phyloP scores from a whole-genome alignment of 179 eudicot species.

The Carnegiea gigantea region DNA sequence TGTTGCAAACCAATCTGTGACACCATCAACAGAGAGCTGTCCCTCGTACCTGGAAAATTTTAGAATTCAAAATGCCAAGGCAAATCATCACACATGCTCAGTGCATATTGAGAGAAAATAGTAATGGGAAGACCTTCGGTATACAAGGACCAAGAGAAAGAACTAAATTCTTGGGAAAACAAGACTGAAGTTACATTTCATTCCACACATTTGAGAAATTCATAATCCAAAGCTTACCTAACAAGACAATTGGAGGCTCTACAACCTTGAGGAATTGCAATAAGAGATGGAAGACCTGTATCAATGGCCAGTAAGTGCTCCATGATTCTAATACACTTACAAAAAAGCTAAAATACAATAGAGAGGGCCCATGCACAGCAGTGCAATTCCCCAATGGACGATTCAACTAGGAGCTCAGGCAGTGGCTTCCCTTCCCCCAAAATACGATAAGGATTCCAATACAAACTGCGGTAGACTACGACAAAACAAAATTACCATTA shows the following conservation, averaged over 20 bases:
- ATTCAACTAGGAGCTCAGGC: neutral
- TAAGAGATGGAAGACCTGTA: slow-evolving; percentile 75
- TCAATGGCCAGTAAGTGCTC: slow-evolving; percentile 14
- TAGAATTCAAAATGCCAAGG: slow-evolving; percentile 9
- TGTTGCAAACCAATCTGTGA: slow-evolving; percentile 87
- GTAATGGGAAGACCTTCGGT: neutral
- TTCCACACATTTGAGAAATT: slow-evolving; percentile 15
- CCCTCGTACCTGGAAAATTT: slow-evolving; percentile 64
- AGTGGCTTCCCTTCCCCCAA: neutral
- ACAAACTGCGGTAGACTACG: neutral
- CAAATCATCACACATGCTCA: neutral
- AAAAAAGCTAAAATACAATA: neutral
- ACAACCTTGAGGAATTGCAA: slow-evolving; percentile 79
- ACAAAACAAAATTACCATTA: slow-evolving; percentile 42
- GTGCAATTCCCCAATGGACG: neutral
- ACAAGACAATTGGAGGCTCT: slow-evolving; percentile 59
- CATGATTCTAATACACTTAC: neutral
- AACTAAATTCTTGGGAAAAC: neutral
- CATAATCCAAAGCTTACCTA: slow-evolving; percentile 48
- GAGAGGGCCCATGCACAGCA: neutral
- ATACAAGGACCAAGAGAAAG: neutral
- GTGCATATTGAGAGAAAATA: neutral
- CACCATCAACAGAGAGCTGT: slow-evolving; percentile 85
- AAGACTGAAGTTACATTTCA: neutral
- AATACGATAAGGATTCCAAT: neutral